Percentiles rank a stretch among this genome's conserved stretches.
Evolutionary conservation across 345 rosid genomes (phyloP).

Genomic region (Cardamine occulta): DNA sequence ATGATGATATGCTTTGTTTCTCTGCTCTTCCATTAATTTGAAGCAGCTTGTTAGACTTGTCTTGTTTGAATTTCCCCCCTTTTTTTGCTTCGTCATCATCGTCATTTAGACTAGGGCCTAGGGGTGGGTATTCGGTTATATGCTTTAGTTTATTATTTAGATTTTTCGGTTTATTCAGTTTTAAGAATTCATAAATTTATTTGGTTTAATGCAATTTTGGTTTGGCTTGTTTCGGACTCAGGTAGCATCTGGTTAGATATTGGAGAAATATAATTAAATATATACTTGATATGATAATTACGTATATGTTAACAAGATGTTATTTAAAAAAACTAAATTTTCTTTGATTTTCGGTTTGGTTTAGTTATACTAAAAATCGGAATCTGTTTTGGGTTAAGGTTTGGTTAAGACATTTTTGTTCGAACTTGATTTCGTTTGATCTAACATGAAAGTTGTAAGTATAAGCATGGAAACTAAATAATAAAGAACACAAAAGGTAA

Average conservation of each 20-base stretch:
- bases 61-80: conserved; percentile 8
- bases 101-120: neutral
- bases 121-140: neutral
- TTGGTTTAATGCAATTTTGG: neutral
- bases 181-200: neutral
- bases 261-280: neutral
- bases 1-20: conserved; percentile 37
- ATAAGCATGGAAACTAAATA: conserved; percentile 11
- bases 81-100: neutral
- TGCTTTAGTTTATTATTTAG: neutral
- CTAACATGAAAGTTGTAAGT: neutral
- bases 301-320: neutral
- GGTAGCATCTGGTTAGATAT: neutral
- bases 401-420: neutral
- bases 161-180: neutral
- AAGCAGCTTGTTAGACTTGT: conserved; percentile 16
- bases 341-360: neutral
- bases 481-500: conserved; percentile 11
- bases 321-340: neutral
- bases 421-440: neutral
- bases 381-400: neutral
- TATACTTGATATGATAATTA: neutral
- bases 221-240: neutral
- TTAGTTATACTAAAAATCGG: neutral
- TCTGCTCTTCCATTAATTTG: conserved; percentile 23